phyloP scores from a whole-genome alignment of 139 green algal species.

The Ettlia oleoabundans region DNA sequence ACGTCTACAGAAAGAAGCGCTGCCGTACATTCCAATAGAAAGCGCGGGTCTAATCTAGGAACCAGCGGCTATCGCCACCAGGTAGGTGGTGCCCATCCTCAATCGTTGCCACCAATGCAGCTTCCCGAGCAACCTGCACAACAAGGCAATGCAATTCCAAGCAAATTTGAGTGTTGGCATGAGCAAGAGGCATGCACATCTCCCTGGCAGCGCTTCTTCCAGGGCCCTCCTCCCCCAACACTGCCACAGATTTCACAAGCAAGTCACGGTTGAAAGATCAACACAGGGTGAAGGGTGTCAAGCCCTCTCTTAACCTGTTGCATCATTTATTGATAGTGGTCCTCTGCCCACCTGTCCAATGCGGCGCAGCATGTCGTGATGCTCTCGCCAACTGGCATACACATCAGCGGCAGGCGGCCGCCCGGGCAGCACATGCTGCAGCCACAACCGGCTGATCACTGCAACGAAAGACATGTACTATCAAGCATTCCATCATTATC shows the following conservation, averaged over 20 bases:
- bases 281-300: no score
- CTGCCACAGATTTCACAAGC: no score
- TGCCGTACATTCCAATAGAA: slow-evolving; percentile 21
- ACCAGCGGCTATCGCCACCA: slow-evolving; percentile 14
- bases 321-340: background rate
- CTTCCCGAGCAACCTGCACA: background rate
- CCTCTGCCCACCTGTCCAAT: background rate
- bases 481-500: background rate
- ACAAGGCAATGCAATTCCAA: no score
- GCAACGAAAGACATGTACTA: background rate
- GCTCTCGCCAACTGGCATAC: slow-evolving; percentile 43
- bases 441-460: slow-evolving; percentile 47
- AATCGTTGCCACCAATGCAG: background rate
- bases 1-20: no score
- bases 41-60: slow-evolving; percentile 22
- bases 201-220: no score
- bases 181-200: no score
- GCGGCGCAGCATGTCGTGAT: slow-evolving; percentile 49
- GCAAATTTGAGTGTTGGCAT: background rate
- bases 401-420: slow-evolving; percentile 40
- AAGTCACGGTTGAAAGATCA: background rate
- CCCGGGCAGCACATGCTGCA: slow-evolving; percentile 17
- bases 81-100: slow-evolving; percentile 3
- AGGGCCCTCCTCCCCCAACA: no score
- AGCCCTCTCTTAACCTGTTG: no score